These are phyloP conservation scores for Cercospora sojina DNA, from an alignment of 2,329 filamentous ascomycete genomes.

Conservation along the genomic window DNA sequence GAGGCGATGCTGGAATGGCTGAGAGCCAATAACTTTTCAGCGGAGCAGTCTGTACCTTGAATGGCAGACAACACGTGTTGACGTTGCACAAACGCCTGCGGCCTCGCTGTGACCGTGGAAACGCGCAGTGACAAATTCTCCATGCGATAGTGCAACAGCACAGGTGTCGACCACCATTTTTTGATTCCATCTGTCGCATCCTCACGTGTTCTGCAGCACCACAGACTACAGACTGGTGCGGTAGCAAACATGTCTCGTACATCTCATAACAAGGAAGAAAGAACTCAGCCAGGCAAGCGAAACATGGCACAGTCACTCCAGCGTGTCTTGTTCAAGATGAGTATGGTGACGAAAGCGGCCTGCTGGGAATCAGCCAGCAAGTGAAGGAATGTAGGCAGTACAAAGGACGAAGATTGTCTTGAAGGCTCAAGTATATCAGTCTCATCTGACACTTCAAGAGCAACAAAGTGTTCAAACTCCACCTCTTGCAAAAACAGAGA, in stretches of 20 bases:
- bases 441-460: no score
- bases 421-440: neutral
- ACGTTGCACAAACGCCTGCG: neutral
- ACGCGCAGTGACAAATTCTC: constrained; percentile 4
- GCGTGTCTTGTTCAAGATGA: neutral
- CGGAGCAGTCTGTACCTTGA: constrained; percentile 6
- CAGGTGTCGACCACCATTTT: neutral
- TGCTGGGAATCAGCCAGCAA: neutral
- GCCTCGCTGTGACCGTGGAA: neutral
- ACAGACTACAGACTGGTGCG: neutral
- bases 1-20: constrained; percentile 24
- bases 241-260: constrained; percentile 1
- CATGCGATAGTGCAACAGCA: neutral
- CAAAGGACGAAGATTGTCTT: neutral
- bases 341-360: neutral
- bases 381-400: neutral
- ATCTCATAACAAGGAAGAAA: neutral
- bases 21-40: constrained; percentile 20
- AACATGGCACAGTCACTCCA: neutral
- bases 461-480: neutral
- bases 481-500: neutral
- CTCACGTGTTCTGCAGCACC: neutral
- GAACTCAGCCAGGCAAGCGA: neutral
- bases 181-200: neutral
- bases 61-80: neutral